Conservation (phyloP, 371 early-diverging fungal species). For the Mucor sp. region DNA sequence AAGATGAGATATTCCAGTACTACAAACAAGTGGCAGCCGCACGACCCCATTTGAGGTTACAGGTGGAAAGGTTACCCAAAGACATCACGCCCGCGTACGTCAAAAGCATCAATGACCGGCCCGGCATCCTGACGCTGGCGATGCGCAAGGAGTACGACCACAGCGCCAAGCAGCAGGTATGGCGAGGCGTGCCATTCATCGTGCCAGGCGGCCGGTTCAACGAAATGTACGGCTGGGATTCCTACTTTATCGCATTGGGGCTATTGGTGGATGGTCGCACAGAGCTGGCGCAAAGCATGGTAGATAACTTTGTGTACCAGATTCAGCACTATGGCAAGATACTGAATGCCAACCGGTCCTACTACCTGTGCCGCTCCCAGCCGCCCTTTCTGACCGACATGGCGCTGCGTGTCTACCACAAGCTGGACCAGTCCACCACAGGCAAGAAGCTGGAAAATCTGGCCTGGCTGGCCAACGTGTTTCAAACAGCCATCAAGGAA, state of each 20-base stretch:
- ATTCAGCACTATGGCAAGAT: slow-evolving; percentile 96
- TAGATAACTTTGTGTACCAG: slow-evolving; percentile 93
- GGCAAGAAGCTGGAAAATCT: slow-evolving; percentile 50
- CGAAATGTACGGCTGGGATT: slow-evolving; percentile 98
- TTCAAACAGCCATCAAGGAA: slow-evolving; percentile 85
- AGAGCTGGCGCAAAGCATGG: slow-evolving; percentile 86
- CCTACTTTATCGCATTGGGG: slow-evolving; percentile 89
- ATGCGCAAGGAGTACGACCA: slow-evolving; percentile 59
- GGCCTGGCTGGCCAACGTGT: slow-evolving; percentile 69
- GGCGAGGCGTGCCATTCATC: slow-evolving; percentile 84
- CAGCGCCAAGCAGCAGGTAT: slow-evolving; percentile 35
- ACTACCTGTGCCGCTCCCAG: slow-evolving; percentile 92
- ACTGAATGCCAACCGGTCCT: slow-evolving; percentile 93
- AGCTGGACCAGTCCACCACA: slow-evolving; percentile 31
- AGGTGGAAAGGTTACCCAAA: slow-evolving; percentile 80
- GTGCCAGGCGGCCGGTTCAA: slow-evolving; percentile 98
- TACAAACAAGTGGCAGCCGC: slow-evolving; percentile 63
- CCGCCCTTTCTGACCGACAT: slow-evolving; percentile 97
- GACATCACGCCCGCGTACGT: slow-evolving; percentile 87
- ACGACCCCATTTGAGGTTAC: slow-evolving; percentile 68
- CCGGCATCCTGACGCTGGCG: slow-evolving; percentile 85
- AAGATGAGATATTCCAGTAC: slow-evolving; percentile 72
- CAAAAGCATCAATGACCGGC: slow-evolving; percentile 78
- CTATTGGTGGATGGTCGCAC: slow-evolving; percentile 79
- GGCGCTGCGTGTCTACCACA: slow-evolving; percentile 72